phyloP scores from a whole-genome alignment of 2,329 filamentous ascomycete genomes.

The Apiospora sp. region DNA sequence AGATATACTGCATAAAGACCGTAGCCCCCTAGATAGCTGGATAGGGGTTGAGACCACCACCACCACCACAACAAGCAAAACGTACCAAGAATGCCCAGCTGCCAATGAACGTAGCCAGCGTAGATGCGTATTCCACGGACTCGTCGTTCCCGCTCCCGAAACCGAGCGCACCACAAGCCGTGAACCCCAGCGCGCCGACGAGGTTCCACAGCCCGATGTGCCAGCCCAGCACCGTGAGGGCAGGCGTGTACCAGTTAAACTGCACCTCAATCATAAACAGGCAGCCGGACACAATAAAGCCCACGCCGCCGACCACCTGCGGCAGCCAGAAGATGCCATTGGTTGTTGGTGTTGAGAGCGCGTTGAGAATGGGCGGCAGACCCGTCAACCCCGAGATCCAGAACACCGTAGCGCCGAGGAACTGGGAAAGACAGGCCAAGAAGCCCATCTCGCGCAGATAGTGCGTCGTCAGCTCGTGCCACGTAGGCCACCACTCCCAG shows the following conservation, averaged over 20 bases:
- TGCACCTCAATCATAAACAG: conserved; percentile 75
- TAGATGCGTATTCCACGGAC: conserved; percentile 52
- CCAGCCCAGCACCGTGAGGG: conserved; percentile 66
- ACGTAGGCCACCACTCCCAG: conserved; percentile 69
- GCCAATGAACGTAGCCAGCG: conserved; percentile 58
- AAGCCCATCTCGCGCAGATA: conserved; percentile 71
- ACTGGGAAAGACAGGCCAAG: conserved; percentile 63
- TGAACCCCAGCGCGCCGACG: conserved; percentile 69
- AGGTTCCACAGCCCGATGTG: conserved; percentile 73
- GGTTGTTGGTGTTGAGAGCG: conserved; percentile 52
- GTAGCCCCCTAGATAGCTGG: no score
- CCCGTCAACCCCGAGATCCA: conserved; percentile 70
- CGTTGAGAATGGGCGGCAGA: conserved; percentile 62
- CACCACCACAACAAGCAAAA: no score
- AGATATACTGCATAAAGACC: no score
- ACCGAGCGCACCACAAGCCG: conserved; percentile 65
- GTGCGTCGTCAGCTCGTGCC: conserved; percentile 63
- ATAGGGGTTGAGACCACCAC: no score
- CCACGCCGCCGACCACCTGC: conserved; percentile 67
- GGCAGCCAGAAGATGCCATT: conserved; percentile 67
- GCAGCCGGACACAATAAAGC: conserved; percentile 65
- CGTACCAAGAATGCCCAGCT: conserved; percentile 56
- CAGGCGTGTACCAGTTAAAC: conserved; percentile 67
- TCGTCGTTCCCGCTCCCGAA: conserved; percentile 51
- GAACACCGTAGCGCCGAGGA: conserved; percentile 68